Base-by-base conservation (phyloP, 208 protist genomes). In the Crithidia sp. region DNA sequence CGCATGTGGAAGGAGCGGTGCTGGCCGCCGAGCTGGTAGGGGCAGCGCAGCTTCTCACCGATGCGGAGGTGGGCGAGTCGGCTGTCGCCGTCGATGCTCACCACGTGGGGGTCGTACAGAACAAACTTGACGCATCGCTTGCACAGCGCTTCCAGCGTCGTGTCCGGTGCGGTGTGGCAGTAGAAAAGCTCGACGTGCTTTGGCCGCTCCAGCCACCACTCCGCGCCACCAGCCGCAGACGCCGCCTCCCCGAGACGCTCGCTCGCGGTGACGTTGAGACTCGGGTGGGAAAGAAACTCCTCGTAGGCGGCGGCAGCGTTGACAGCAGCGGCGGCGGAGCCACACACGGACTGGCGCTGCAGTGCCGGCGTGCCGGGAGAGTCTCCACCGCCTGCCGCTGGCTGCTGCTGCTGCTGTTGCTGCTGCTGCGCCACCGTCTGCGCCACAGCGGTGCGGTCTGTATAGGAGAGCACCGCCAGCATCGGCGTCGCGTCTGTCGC, bases 171-270 rank as follows among this genome's bases (percentile, higher is more conserved):
- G n/a, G 93, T 64, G 73, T 90, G 88, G 39, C 87, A 88, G 82
- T 96, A 96, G 53, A 91, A 65, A 12, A 90, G 56, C 57, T 88
- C 81, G 59, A 96, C 90, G 50, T 79, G 59, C 81, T 94, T 95
- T 17, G 77, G 77, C 69, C 86, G 91, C 71, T 94, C 89, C 49
- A 89, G 71, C 87, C 90, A 94, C 71, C 81, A 85, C 45, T 86
- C 74, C 17, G 60, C 74, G 10, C 49, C 69, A 17, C 39, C 37
- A 2, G 52, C 49, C 6, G 60, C 60, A 7, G 57, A 67, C 36
- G 56, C 53, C 40, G 60, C 43, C 5, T 57, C 57, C n/a, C 63
- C 53, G 13, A 54, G 7, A 39, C 59, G 36, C 59, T 65, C 59
- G 17, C 4, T 6, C 2, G 58, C 36, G 59, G 28, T 37, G 9